Percentiles rank a stretch among this genome's conserved stretches.
phyloP scores from a whole-genome alignment of 2,329 filamentous ascomycete genomes.

The Cordyceps militaris region DNA sequence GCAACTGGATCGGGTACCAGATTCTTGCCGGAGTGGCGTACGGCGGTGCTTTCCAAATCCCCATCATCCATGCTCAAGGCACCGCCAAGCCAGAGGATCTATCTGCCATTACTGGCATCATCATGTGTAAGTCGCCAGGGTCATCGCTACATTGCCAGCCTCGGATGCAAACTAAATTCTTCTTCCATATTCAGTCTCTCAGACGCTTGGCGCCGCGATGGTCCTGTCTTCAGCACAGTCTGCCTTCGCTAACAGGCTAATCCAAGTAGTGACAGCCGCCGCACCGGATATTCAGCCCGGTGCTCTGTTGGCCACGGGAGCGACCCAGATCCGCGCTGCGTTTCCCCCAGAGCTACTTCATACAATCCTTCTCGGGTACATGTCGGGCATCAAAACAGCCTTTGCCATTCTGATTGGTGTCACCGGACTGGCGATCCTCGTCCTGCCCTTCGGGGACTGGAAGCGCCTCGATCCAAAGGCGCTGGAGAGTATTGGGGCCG shows the following conservation, averaged over 20 bases:
- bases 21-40: conserved; percentile 35
- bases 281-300: not conserved
- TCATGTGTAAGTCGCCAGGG: not conserved
- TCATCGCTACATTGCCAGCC: not conserved
- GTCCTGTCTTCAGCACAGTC: not conserved
- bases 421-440: not conserved
- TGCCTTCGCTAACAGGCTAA: not conserved
- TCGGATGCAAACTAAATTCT: not conserved
- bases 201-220: not conserved
- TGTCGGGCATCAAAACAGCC: not conserved
- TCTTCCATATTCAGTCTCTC: not conserved
- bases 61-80: conserved; percentile 36
- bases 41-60: conserved; percentile 34
- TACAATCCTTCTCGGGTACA: not conserved
- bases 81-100: conserved; percentile 21
- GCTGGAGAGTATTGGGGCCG: not conserved
- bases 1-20: conserved; percentile 41
- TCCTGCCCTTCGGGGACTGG: not conserved
- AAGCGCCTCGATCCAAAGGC: not conserved
- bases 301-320: not conserved
- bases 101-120: conserved; percentile 4
- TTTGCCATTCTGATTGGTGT: not conserved
- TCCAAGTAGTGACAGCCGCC: not conserved
- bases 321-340: not conserved
- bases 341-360: not conserved